A percentile compares a stretch with the other conserved stretches of the same genome.
These are phyloP conservation scores for Isatis tinctoria DNA, from an alignment of 345 rosid species.

Conservation along the genomic window DNA sequence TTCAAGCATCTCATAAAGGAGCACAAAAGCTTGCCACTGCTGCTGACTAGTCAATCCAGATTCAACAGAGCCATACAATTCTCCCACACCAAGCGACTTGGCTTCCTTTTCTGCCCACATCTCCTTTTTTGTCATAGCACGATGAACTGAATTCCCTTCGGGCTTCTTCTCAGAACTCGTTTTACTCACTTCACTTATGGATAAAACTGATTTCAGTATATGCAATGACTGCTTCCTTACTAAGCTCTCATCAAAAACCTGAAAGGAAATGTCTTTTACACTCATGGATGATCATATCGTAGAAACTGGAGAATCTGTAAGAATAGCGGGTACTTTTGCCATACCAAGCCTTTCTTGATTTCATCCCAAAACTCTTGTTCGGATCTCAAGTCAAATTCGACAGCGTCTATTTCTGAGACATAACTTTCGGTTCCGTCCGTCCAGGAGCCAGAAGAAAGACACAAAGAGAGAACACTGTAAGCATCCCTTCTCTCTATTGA, in stretches of 20 bases:
- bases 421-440: slow-evolving; percentile 31
- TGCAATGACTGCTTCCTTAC: slow-evolving; percentile 91
- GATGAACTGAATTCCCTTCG: slow-evolving; percentile 41
- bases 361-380: slow-evolving; percentile 81
- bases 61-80: slow-evolving; percentile 43
- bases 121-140: slow-evolving; percentile 67
- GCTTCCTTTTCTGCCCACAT: slow-evolving; percentile 90
- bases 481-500: slow-evolving; percentile 89
- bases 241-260: slow-evolving; percentile 79
- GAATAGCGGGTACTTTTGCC: slow-evolving; percentile 4
- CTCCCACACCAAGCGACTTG: slow-evolving; percentile 78
- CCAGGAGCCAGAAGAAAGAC: slow-evolving; percentile 47
- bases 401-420: slow-evolving; percentile 31
- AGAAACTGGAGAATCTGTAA: background rate
- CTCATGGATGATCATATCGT: slow-evolving; percentile 11
- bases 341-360: slow-evolving; percentile 90
- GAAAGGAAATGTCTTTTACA: slow-evolving; percentile 2
- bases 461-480: slow-evolving; percentile 62
- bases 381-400: slow-evolving; percentile 55
- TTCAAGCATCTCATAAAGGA: slow-evolving; percentile 88
- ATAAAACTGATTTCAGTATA: slow-evolving; percentile 54
- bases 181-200: slow-evolving; percentile 40
- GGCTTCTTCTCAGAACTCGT: slow-evolving; percentile 34
- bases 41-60: slow-evolving; percentile 46
- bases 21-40: slow-evolving; percentile 89